Evolutionary conservation across 2,329 filamentous ascomycete species (phyloP), one percentile per base, ranked within the genome.

Genomic region (Colletotrichum ledebouriae): DNA sequence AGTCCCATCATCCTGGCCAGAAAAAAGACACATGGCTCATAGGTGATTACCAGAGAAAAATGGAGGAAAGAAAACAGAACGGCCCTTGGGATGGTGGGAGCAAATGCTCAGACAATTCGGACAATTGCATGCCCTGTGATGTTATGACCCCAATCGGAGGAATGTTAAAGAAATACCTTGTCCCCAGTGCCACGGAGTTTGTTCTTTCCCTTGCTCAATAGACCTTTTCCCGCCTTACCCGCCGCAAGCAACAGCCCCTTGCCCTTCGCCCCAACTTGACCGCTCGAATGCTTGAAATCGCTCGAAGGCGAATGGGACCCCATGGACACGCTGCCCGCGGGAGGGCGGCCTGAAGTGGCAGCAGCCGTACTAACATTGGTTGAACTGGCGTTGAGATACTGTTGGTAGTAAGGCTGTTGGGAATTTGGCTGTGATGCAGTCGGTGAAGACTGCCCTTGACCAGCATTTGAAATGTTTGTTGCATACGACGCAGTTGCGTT

Each of bases 211-310:
- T 97, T 97, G 72, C 92, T 94, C 78, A 98, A 90, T 71, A 98
- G 80, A 59, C 94, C 95, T 83, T 97, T 97, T 56, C 94, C 94
- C 67, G 94, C 93, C 77, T 93, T 94, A 60, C 93, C 94, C 62
- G 94, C 94, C 22, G 91, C 91, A 72, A 96, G 92, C 76, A 98
- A 86, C 33, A 98, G 83, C 74, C 97, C 94, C 82, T 97, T 98
- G 77, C 94, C 90, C 83, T 94, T 95, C 44, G 90, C 87, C 73
- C 93, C 92, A 77, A 94, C 88, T 75, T 92, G 89, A 71, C 87
- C 84, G 69, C 86, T 81, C 56, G 87, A 87, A 67, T 85, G 82
- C 47, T 84, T 84, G 72, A 88, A 85, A 41, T 82, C 78, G 74
- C 81, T 82, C 56, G 78, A 74, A 34, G 79, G 75, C 56, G 81